These are phyloP conservation scores for Sideroxylon spinosum DNA, from an alignment of 179 eudicot genomes.

Conservation along the genomic window DNA sequence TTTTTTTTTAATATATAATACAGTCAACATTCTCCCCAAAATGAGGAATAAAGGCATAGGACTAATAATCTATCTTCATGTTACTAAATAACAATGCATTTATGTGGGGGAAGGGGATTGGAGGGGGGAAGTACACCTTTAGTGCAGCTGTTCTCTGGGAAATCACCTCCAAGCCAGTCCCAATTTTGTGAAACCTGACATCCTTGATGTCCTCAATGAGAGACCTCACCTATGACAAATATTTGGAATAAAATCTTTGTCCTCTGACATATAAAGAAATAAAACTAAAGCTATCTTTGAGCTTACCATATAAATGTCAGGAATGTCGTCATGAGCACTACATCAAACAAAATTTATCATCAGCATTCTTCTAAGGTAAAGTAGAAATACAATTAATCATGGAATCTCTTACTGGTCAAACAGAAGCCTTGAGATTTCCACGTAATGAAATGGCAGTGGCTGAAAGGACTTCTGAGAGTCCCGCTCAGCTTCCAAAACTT, in stretches of 20 bases:
- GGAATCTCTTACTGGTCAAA: slow-evolving; percentile 76
- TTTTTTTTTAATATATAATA: not conserved
- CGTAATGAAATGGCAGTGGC: slow-evolving; percentile 88
- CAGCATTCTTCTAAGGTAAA: slow-evolving; percentile 12
- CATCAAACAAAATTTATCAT: slow-evolving; percentile 18
- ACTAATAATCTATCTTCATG: not conserved
- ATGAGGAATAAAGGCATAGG: not conserved
- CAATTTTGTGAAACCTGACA: slow-evolving; percentile 94
- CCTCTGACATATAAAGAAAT: slow-evolving; percentile 13
- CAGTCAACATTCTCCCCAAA: not conserved
- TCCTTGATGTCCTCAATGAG: slow-evolving; percentile 93
- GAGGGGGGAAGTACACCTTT: slow-evolving; percentile 44
- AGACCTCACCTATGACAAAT: slow-evolving; percentile 65
- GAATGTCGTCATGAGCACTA: slow-evolving; percentile 88
- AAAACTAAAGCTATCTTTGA: slow-evolving; percentile 6
- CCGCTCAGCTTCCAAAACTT: slow-evolving; percentile 82
- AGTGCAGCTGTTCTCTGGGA: slow-evolving; percentile 81
- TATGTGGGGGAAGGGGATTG: no score
- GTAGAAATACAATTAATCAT: not conserved
- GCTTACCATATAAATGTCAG: slow-evolving; percentile 85
- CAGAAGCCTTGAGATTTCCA: slow-evolving; percentile 85
- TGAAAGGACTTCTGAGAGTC: slow-evolving; percentile 77
- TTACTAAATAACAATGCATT: not conserved
- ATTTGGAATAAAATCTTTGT: not conserved
- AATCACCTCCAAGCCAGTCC: slow-evolving; percentile 81